Base-by-base conservation (phyloP, 805 yeast species). In the Pichia manshurica region DNA sequence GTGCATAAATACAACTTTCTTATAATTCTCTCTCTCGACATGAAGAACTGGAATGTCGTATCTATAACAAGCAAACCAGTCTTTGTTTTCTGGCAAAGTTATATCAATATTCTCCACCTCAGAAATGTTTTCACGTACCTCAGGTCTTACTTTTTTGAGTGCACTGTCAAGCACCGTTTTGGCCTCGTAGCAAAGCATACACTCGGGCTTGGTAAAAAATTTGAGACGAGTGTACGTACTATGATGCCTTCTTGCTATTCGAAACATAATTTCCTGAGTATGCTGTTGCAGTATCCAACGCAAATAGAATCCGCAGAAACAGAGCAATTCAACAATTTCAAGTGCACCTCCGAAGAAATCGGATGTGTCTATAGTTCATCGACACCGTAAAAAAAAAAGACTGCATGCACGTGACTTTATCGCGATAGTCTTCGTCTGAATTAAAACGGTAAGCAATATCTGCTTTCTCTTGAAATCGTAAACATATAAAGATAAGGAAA, bases 21-120 rank as follows among this genome's bases (percentile, higher is more conserved):
- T 69, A 31, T 57, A 66, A 3, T 57, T 58, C 44, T 73, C 74
- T 49, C 80, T 68, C 55, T 81, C 82, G 8, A 85, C 70, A 60
- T 85, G 90, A 37, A 85, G 59, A 0, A 85, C 95, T 0, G 95
- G 95, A 5, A 85, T 83, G 58, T 85, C 95, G 60, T 79, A 84
- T 55, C 89, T 45, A 55, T 84, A 85, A 51, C 73, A 70, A 44
- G 83, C 86, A 72, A 81, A 83, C 82, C 87, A 84, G 42, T 72
- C 68, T 42, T 74, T 68, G 57, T 84, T 81, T 45, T 74, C 73
- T 0, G 79, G 78, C 23, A 72, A 68, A 61, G 76, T 76, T 29
- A 85, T 84, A 58, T 85, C 86, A 3, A 82, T 66, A 12, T 69
- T 64, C 3, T 65, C 61, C 45, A 79, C 59, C 7, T 65, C 54